Conservation (phyloP, 768 basidiomycete genomes). For the Podaxis sp. region DNA sequence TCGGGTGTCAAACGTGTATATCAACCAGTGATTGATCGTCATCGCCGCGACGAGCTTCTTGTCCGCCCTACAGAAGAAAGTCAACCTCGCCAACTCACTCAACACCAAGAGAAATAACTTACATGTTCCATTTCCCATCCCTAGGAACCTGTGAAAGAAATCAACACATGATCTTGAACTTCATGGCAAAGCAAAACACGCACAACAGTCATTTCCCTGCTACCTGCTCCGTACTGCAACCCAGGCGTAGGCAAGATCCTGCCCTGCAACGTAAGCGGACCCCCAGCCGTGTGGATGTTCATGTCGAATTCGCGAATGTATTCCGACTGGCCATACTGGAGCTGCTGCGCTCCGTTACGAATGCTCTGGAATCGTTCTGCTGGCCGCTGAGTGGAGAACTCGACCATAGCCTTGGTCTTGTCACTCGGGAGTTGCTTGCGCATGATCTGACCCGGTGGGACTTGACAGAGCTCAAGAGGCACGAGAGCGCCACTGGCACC, state of each 20-base stretch:
- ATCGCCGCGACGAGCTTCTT: slow-evolving; percentile 58
- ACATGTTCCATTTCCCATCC: slow-evolving; percentile 81
- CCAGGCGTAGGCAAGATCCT: slow-evolving; percentile 58
- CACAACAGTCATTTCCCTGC: slow-evolving; percentile 50
- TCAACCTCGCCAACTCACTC: slow-evolving; percentile 30
- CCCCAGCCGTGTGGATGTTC: slow-evolving; percentile 39
- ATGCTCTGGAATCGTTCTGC: slow-evolving; percentile 53
- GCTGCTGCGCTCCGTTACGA: slow-evolving; percentile 45
- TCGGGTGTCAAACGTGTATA: slow-evolving; percentile 57
- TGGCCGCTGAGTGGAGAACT: slow-evolving; percentile 66
- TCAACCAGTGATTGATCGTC: slow-evolving; percentile 52
- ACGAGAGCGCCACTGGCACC: slow-evolving; percentile 51
- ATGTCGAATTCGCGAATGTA: slow-evolving; percentile 72
- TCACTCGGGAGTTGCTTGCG: slow-evolving; percentile 65
- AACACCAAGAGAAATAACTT: slow-evolving; percentile 17
- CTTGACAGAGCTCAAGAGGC: slow-evolving; percentile 63
- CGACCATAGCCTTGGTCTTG: slow-evolving; percentile 56
- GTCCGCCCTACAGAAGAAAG: slow-evolving; percentile 53
- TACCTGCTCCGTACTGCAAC: slow-evolving; percentile 57
- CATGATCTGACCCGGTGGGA: slow-evolving; percentile 64
- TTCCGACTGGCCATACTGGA: slow-evolving; percentile 66
- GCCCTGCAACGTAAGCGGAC: slow-evolving; percentile 49
- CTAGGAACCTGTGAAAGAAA: slow-evolving; percentile 41
- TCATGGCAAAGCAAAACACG: slow-evolving; percentile 17
- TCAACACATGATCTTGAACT: neutral